phyloP scores from a whole-genome alignment of 2,329 filamentous ascomycete genomes.

The Trichoderma atroviride region DNA sequence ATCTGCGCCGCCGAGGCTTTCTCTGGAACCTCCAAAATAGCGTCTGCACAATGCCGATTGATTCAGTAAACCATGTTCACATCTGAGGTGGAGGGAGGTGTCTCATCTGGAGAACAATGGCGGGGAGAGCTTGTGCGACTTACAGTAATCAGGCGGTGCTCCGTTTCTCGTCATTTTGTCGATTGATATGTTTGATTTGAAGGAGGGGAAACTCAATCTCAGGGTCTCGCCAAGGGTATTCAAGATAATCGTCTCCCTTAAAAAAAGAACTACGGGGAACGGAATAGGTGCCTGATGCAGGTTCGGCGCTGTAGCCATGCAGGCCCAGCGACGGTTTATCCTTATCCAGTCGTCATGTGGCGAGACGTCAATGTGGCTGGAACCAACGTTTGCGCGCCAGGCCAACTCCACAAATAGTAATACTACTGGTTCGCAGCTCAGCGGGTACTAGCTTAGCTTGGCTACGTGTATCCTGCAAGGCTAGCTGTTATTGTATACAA shows the following conservation, averaged over 20 bases:
- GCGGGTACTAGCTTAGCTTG: conserved; percentile 2
- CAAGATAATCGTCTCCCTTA: not conserved
- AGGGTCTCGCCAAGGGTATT: not conserved
- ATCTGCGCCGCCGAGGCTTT: conserved; percentile 81
- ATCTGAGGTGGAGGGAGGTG: not conserved
- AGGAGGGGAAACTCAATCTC: not conserved
- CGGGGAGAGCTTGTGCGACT: conserved; percentile 31
- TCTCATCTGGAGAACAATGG: not conserved
- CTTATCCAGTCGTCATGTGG: conserved; percentile 46
- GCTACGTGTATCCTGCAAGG: not conserved
- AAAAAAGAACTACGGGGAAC: conserved; percentile 8
- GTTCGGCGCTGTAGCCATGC: not conserved
- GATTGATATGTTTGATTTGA: not conserved
- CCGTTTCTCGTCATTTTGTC: conserved; percentile 43
- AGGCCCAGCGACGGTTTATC: conserved; percentile 8
- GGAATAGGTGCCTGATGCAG: conserved; percentile 24
- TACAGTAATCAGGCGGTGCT: conserved; percentile 62
- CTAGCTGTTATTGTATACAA: not conserved
- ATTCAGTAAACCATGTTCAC: not conserved
- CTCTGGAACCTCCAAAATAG: conserved; percentile 71
- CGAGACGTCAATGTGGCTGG: conserved; percentile 38
- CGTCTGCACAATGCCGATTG: conserved; percentile 55
- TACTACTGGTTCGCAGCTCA: not conserved
- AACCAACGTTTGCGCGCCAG: conserved; percentile 17
- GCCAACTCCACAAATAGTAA: conserved; percentile 17